phyloP scores from a whole-genome alignment of 148 eudicot species.

The Amaranthus hypochondriacus region DNA sequence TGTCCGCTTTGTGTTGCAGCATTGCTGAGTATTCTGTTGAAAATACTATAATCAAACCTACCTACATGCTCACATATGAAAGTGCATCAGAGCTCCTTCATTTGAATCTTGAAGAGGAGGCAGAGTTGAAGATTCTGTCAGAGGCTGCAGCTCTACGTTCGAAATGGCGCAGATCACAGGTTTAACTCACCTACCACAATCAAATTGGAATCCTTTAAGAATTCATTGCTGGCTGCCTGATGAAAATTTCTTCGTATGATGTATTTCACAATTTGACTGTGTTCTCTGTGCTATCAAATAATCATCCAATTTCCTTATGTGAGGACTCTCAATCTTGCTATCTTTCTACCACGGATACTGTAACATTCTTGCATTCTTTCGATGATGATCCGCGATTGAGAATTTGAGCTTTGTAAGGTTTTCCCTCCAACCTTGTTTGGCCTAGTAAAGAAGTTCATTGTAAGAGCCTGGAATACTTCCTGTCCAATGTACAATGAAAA shows the following conservation, averaged over 20 bases:
- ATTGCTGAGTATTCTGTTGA: constrained; percentile 88
- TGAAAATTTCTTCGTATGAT: background rate
- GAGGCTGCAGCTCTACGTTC: constrained; percentile 87
- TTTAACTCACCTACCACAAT: constrained; percentile 16
- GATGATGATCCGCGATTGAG: no score
- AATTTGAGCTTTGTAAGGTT: no score
- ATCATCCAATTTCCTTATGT: background rate
- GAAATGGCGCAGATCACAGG: constrained; percentile 87
- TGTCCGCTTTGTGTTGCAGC: constrained; percentile 36
- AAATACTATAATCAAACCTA: constrained; percentile 69
- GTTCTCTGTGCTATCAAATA: background rate
- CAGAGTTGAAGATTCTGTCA: constrained; percentile 70
- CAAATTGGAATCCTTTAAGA: background rate
- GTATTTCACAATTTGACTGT: background rate
- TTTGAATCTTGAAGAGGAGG: constrained; percentile 81
- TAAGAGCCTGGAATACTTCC: no score
- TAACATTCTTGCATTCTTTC: no score
- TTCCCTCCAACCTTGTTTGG: no score
- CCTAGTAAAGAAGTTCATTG: no score
- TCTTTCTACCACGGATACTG: no score
- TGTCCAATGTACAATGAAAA: no score
- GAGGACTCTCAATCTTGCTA: no score
- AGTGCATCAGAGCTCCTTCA: constrained; percentile 93
- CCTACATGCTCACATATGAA: constrained; percentile 98
- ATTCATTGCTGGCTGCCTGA: background rate